phyloP scores from a whole-genome alignment of 768 basidiomycete species.

The Galerina sulciceps region DNA sequence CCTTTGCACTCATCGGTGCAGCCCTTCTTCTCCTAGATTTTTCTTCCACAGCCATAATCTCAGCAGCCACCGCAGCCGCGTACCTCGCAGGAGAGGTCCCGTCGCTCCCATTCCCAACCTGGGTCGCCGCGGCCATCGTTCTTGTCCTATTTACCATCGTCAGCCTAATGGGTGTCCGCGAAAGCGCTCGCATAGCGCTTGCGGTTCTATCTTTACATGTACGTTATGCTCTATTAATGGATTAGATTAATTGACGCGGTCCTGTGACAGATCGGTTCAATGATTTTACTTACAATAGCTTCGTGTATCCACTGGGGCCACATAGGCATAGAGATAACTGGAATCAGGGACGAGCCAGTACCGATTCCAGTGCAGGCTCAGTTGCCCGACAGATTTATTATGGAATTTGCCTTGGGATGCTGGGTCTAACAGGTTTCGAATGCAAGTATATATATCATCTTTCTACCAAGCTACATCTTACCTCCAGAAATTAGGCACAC shows the following conservation, averaged over 20 bases:
- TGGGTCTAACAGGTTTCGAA: conserved; percentile 76
- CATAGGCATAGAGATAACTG: conserved; percentile 61
- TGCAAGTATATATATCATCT: conserved; percentile 38
- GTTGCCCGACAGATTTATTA: conserved; percentile 57
- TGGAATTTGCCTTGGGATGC: conserved; percentile 72
- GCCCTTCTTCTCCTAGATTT: conserved; percentile 74
- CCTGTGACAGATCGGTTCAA: conserved; percentile 51
- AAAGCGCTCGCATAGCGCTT: conserved; percentile 65
- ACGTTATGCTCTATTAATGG: conserved; percentile 17
- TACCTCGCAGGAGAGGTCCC: conserved; percentile 69
- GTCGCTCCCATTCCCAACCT: conserved; percentile 56
- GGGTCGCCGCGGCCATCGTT: conserved; percentile 56
- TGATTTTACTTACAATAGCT: conserved; percentile 56
- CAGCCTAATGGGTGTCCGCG: conserved; percentile 61
- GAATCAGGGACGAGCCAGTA: conserved; percentile 36
- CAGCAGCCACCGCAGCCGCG: conserved; percentile 71
- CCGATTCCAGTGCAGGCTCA: conserved; percentile 28
- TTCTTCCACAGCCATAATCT: conserved; percentile 69
- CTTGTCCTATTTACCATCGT: conserved; percentile 56
- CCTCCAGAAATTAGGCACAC: conserved; percentile 44
- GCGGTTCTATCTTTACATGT: conserved; percentile 65
- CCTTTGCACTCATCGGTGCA: conserved; percentile 66
- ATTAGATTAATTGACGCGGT: neutral
- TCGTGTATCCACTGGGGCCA: conserved; percentile 55
- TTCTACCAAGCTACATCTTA: neutral